These are phyloP conservation scores for Pholiota conissans DNA, from an alignment of 768 basidiomycete genomes.

Conservation along the genomic window DNA sequence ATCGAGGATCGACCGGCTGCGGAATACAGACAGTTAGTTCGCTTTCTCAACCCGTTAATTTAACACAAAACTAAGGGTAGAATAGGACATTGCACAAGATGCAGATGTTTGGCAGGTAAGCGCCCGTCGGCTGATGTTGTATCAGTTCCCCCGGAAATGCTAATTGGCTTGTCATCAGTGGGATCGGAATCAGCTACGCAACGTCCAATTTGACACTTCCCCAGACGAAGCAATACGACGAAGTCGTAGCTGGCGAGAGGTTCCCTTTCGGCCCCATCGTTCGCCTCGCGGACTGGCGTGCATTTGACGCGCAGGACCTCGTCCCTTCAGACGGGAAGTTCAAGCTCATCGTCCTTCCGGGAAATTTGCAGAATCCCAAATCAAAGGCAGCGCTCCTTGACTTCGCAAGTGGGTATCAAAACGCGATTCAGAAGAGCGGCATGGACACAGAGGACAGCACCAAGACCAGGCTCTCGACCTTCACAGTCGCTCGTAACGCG, in stretches of 20 bases:
- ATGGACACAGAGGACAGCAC: background rate
- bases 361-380: background rate
- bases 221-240: background rate
- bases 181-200: constrained; percentile 11
- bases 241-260: constrained; percentile 5
- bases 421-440: background rate
- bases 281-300: constrained; percentile 8
- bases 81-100: constrained; percentile 8
- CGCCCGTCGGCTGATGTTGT: background rate
- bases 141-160: background rate
- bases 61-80: background rate
- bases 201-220: constrained; percentile 2
- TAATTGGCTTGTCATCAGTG: background rate
- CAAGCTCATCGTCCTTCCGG: constrained; percentile 10
- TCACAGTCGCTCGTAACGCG: constrained; percentile 1
- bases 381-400: background rate
- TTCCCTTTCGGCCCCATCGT: constrained; percentile 7
- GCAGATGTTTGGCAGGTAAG: constrained; percentile 12
- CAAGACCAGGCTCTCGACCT: background rate
- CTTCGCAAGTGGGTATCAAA: background rate
- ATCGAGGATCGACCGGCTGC: background rate
- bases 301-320: constrained; percentile 7
- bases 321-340: constrained; percentile 8
- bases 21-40: background rate
- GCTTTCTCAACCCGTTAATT: background rate